A percentile compares a stretch with the other conserved stretches of the same genome.
Conservation (phyloP, 2,329 filamentous ascomycete species). For the Gremmenia infestans region DNA sequence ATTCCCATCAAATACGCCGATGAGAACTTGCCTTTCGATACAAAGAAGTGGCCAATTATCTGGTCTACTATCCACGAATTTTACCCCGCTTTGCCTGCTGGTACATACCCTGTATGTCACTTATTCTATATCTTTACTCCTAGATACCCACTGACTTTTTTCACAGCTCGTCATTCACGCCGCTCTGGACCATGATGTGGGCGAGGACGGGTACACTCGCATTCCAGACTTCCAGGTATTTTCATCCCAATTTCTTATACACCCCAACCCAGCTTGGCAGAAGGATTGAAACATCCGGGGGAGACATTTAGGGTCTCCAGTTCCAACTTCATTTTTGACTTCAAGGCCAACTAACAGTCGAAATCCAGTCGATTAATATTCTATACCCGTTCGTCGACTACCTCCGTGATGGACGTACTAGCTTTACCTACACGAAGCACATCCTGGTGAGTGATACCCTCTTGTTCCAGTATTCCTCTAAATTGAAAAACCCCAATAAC, state of each 20-base stretch:
- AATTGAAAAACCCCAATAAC: no score
- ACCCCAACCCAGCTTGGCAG: no score
- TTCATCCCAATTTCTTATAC: not conserved
- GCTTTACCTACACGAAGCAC: constrained; percentile 47
- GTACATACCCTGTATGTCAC: constrained; percentile 45
- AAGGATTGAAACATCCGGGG: no score
- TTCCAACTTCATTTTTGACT: not conserved
- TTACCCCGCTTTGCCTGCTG: constrained; percentile 44
- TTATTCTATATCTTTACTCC: not conserved
- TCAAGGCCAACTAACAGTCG: not conserved
- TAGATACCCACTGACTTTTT: not conserved
- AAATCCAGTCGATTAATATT: constrained; percentile 41
- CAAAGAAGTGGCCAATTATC: constrained; percentile 41
- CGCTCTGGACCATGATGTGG: constrained; percentile 20
- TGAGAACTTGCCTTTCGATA: no score
- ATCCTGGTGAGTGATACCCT: constrained; percentile 36
- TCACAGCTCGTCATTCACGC: constrained; percentile 16
- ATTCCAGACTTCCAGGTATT: constrained; percentile 12
- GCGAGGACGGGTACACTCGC: constrained; percentile 4
- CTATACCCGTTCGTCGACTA: constrained; percentile 53
- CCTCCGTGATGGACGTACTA: constrained; percentile 44
- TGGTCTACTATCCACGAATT: constrained; percentile 43
- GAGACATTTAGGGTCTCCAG: no score
- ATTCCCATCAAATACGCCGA: constrained; percentile 44
- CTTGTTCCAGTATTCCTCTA: no score